Evolutionary conservation across 2,329 filamentous ascomycete species (phyloP), one percentile per base, ranked within the genome.

Genomic region (Epicoccum nigrum): DNA sequence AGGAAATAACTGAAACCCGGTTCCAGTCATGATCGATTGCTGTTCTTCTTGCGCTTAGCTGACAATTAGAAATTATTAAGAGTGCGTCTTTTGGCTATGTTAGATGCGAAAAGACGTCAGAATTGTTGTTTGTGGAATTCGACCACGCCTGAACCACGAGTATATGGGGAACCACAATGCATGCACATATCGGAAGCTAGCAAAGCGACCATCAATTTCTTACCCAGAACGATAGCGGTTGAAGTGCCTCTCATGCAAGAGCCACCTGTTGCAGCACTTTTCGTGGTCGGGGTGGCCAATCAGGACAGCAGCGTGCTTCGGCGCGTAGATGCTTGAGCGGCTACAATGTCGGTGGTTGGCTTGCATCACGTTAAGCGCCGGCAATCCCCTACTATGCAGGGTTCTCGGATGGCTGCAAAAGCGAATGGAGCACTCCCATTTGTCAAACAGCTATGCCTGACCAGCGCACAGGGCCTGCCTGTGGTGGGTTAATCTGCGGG

Each of bases 1-100:
- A 61, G 71, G 72, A 51, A 75, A 74, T 41, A 75, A 51, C 51
- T 74, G 71, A 51, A 75, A 61, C 34, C 62, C 68, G 45, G 64
- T 63, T 40, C 67, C 69, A 21, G 69, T 64, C 70, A 73, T 73
- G 1, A 23, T 44, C 67, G 62, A 25, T 42, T 45, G 32, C 21
- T 40, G 19, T 4, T 46, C 32, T 32, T 25, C 32, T 13, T 9
- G 19, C 6, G 7, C 11, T 35, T 4, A 13, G 4, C 16, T 38
- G 4, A 12, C 13, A 30, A 51, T 51, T 51, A 51, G 37, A 51
- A 51, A 41, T 51, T 46, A 46, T 4, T 37, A 27, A 13, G 5
- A 8, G 21, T 7, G 7, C 11, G n/a, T 30, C 21, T 4, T 15
- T 21, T 17, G n/a, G 11, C 21, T 30, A 20, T 28, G 21, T 17